Evolutionary conservation across 1,139 yeast species (phyloP), one percentile per base, ranked within the genome.

Genomic region (Waltiozyma sp.): DNA sequence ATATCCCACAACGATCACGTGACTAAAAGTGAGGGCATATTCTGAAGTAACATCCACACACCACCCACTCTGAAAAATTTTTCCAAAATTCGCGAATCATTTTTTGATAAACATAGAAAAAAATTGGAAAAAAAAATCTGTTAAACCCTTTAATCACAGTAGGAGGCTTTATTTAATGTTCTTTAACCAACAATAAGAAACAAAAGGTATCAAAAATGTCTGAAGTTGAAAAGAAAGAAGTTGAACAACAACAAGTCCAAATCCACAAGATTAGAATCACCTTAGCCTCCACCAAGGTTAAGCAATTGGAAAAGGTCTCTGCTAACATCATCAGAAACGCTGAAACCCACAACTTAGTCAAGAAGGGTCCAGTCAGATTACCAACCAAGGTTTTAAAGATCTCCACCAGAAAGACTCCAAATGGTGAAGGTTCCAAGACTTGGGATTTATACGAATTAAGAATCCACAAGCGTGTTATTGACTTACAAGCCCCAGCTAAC

Each of bases 371-470:
- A 62, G 96, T 93, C 68, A 87, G 98, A 84, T 75, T 93, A 77
- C 99, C 99, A 77, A 93, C 98, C 75, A 93, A 89, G 84, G 94
- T 85, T 62, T 85, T 93, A 69, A 88, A 85, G 75, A 80, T 93
- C 77, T 80, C 95, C 77, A 91, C 99, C 85, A 89, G 99, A 86
- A 93, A 93, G 88, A 83, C 98, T 68, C 99, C 99, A 66, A 93
- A 93, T 73, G 99, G 99, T 89, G 97, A 93, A 80, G 99, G 99
- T 89, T 91, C 98, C 64, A 91, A 93, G 89, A 93, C 99, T 65
- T 93, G 96, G 96, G 99, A 93, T 72, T 76, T 94, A 64, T 93
- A 81, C 73, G 98, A 93, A 80, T 86, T 93, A 95, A 88, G 97
- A 83, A 88, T 93, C 79, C 98, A 93, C 96, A 93, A 93, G 93